A percentile compares a stretch with the other conserved stretches of the same genome.
Evolutionary conservation across 1,284 basidiomycete species (phyloP).

Genomic region (Boletus semigastroideus): DNA sequence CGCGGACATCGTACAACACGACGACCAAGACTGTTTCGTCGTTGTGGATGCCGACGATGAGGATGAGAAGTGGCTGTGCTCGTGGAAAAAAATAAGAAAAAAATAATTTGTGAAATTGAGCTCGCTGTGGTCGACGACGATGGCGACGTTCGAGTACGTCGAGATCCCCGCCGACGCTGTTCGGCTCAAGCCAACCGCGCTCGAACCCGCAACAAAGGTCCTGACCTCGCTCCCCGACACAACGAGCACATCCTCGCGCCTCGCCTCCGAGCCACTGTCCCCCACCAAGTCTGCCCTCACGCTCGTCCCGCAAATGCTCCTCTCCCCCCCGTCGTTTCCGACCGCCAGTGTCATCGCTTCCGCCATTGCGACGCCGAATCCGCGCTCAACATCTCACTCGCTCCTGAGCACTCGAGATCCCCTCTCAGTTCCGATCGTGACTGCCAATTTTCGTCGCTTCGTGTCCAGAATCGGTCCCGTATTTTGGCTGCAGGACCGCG

Average conservation of each 20-base stretch:
- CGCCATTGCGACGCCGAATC: conserved; percentile 23
- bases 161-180: conserved; percentile 48
- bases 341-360: conserved; percentile 11
- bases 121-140: conserved; percentile 17
- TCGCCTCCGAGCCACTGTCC: conserved; percentile 12
- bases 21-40: conserved; percentile 3
- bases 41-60: conserved; percentile 2
- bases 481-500: conserved; percentile 76
- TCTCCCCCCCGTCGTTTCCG: conserved; percentile 16
- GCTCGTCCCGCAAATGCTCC: conserved; percentile 30
- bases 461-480: conserved; percentile 63
- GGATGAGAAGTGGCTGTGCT: conserved; percentile 15
- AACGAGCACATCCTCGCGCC: conserved; percentile 2
- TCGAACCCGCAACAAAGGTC: conserved; percentile 45
- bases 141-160: conserved; percentile 54
- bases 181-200: conserved; percentile 36
- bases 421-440: conserved; percentile 68
- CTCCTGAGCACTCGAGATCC: conserved; percentile 56
- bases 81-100: not conserved
- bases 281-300: conserved; percentile 25
- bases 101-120: not conserved
- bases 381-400: conserved; percentile 18
- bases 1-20: conserved; percentile 13
- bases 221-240: conserved; percentile 45
- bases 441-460: conserved; percentile 72